Evolutionary conservation across 768 basidiomycete genomes (phyloP).

Genomic region (Serendipita sp.): DNA sequence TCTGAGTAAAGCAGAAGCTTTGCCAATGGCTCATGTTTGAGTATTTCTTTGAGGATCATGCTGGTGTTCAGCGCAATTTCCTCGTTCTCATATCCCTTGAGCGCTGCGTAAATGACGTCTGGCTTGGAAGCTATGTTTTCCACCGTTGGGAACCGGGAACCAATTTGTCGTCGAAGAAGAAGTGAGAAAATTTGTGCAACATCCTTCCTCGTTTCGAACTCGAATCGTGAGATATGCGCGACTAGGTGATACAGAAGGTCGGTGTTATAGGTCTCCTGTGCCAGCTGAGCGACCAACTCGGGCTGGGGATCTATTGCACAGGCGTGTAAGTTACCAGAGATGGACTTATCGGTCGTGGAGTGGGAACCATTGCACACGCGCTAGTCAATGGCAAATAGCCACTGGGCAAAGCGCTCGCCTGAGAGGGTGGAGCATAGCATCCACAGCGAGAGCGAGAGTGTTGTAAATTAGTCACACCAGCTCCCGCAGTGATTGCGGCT

Average conservation of each 20-base stretch:
- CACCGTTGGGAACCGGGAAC: conserved; percentile 87
- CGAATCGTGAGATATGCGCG: conserved; percentile 67
- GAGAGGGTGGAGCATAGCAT: too few species aligned
- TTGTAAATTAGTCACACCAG: too few species aligned
- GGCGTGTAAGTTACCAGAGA: background rate
- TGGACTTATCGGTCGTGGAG: background rate
- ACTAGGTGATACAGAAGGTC: conserved; percentile 75
- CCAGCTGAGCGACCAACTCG: conserved; percentile 83
- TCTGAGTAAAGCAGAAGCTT: conserved; percentile 87
- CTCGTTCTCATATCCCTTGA: conserved; percentile 85
- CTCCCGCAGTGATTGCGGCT: background rate
- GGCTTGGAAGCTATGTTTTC: conserved; percentile 72
- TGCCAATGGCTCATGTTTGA: conserved; percentile 79
- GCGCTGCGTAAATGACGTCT: conserved; percentile 63
- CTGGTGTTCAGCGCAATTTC: conserved; percentile 95
- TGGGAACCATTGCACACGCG: background rate
- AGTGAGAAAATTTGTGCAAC: conserved; percentile 82
- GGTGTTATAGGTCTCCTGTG: conserved; percentile 88
- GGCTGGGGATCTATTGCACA: conserved; percentile 55
- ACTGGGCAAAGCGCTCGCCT: background rate
- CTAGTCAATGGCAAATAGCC: background rate
- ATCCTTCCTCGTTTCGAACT: conserved; percentile 86
- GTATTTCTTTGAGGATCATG: conserved; percentile 95
- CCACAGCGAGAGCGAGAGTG: too few species aligned
- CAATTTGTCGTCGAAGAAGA: conserved; percentile 80